A percentile compares a stretch with the other conserved stretches of the same genome.
phyloP scores from a whole-genome alignment of 2,329 filamentous ascomycete species.

The Colletotrichum neosansevieriae region DNA sequence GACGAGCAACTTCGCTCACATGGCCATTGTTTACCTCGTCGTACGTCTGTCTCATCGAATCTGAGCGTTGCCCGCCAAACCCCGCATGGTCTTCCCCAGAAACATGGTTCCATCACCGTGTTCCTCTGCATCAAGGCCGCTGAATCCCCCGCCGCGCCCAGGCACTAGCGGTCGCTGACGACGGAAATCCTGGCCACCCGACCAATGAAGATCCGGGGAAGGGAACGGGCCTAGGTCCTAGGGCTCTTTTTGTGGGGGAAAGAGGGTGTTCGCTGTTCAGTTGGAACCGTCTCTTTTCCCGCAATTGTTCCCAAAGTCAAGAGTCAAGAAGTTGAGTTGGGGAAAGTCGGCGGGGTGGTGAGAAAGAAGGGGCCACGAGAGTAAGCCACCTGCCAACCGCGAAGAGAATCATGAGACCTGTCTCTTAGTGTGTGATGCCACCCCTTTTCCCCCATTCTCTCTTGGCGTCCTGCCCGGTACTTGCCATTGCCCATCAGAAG shows the following conservation, averaged over 20 bases:
- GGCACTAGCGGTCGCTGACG: conserved; percentile 3
- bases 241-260: background rate
- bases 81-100: conserved; percentile 36
- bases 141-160: conserved; percentile 1
- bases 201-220: conserved; percentile 24
- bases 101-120: conserved; percentile 27
- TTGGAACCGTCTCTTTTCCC: background rate
- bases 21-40: conserved; percentile 13
- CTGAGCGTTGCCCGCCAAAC: conserved; percentile 12
- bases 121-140: conserved; percentile 20
- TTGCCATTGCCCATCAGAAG: background rate
- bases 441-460: conserved; percentile 9
- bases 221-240: background rate
- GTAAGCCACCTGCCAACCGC: conserved; percentile 36
- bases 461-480: conserved; percentile 9
- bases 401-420: conserved; percentile 34
- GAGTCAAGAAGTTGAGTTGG: conserved; percentile 13
- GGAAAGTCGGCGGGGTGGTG: conserved; percentile 11
- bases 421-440: conserved; percentile 32
- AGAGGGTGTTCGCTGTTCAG: background rate
- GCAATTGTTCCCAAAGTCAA: background rate
- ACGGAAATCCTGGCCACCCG: conserved; percentile 6
- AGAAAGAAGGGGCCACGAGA: conserved; percentile 32
- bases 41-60: conserved; percentile 20
- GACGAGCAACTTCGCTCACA: conserved; percentile 14